Evolutionary conservation across 257 asterid genomes (phyloP).

Genomic region (Forsythia viridissima): DNA sequence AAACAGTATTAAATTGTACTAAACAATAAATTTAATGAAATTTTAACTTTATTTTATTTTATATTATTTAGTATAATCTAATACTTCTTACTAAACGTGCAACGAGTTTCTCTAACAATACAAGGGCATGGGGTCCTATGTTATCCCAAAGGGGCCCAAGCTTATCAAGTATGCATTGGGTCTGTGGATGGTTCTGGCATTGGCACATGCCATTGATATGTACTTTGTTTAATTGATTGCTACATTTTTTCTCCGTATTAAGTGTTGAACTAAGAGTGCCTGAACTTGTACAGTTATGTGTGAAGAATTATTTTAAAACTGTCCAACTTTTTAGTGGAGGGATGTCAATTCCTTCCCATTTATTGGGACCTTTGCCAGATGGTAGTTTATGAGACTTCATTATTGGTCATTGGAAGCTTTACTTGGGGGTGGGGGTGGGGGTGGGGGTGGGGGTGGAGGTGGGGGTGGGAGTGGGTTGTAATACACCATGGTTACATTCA

Average conservation of each 20-base stretch:
- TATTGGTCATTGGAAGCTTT: slow-evolving; percentile 3
- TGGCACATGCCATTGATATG: slow-evolving; percentile 28
- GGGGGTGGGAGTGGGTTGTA: background rate
- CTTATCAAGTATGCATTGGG: slow-evolving; percentile 14
- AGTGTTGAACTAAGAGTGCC: background rate
- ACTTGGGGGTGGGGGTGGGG: background rate
- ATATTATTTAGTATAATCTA: background rate
- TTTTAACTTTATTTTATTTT: too few species aligned
- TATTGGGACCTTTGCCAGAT: slow-evolving; percentile 25
- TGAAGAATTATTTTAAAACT: background rate
- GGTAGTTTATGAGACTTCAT: slow-evolving; percentile 17
- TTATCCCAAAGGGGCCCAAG: slow-evolving; percentile 24
- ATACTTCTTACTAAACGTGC: background rate
- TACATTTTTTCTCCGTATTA: background rate
- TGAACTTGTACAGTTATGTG: background rate
- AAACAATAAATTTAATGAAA: too few species aligned
- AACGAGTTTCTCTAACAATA: slow-evolving; percentile 6
- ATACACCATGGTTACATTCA: too few species aligned
- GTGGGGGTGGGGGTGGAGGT: background rate
- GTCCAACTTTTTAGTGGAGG: background rate
- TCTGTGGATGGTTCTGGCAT: slow-evolving; percentile 25
- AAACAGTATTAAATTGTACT: too few species aligned
- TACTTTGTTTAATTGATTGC: slow-evolving; percentile 13
- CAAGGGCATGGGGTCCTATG: slow-evolving; percentile 24
- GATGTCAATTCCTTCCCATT: background rate